Conservation (phyloP, 2,329 filamentous ascomycete genomes). For the Elsinoe perseae region DNA sequence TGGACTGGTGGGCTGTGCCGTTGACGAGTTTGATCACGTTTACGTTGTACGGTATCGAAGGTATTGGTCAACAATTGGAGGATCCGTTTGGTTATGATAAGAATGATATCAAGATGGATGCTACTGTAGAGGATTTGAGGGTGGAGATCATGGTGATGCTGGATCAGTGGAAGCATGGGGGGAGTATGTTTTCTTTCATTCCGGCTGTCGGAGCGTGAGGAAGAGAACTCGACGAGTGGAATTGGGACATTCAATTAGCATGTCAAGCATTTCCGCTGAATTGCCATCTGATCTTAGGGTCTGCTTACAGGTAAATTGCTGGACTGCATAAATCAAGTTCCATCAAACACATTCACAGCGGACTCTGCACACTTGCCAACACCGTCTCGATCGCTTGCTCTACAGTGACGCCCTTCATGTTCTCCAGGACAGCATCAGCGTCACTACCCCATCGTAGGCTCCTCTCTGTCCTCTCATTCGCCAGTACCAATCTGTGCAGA, state of each 20-base stretch:
- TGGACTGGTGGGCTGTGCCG: constrained; percentile 55
- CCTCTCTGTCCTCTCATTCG: constrained; percentile 62
- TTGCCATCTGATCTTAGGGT: not conserved
- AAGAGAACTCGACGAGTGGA: not conserved
- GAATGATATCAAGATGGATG: constrained; percentile 62
- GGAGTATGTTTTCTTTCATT: constrained; percentile 14
- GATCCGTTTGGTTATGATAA: constrained; percentile 59
- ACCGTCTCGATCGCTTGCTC: constrained; percentile 53
- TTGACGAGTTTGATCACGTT: constrained; percentile 55
- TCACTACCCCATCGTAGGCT: constrained; percentile 93
- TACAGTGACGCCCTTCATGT: constrained; percentile 54
- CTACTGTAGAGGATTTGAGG: constrained; percentile 53
- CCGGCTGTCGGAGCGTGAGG: not conserved
- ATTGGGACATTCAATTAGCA: too few species aligned
- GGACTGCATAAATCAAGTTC: not conserved
- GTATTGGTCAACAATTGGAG: constrained; percentile 56
- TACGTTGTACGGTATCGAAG: constrained; percentile 57
- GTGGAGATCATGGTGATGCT: constrained; percentile 18
- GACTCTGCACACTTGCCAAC: constrained; percentile 49
- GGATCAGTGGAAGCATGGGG: constrained; percentile 18
- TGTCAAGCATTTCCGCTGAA: too few species aligned
- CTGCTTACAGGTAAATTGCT: not conserved
- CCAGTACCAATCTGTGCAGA: constrained; percentile 69
- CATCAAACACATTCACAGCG: constrained; percentile 33
- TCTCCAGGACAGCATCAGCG: constrained; percentile 55